A percentile compares a stretch with the other conserved stretches of the same genome.
Conservation (phyloP, 805 yeast genomes). For the Metschnikowia gelsemii region DNA sequence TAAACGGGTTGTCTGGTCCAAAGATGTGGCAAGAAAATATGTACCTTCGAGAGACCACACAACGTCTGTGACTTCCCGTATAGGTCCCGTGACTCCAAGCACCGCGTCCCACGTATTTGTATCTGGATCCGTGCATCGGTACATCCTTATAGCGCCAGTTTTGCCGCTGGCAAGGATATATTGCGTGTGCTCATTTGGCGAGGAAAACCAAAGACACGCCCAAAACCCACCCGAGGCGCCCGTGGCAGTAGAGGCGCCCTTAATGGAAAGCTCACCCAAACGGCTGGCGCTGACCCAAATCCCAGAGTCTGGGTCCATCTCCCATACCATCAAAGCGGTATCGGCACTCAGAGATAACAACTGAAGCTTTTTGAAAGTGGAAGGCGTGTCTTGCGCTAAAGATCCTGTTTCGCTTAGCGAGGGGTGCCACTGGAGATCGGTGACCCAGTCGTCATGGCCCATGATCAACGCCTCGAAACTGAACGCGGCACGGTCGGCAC, state of each 20-base stretch:
- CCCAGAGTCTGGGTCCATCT: constrained; percentile 80
- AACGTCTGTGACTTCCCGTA: constrained; percentile 70
- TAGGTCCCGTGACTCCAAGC: constrained; percentile 74
- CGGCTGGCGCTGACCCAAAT: constrained; percentile 83
- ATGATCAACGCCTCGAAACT: constrained; percentile 89
- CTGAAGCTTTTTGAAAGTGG: no score
- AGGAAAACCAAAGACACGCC: constrained; percentile 65
- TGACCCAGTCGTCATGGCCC: constrained; percentile 99
- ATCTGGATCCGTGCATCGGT: constrained; percentile 42
- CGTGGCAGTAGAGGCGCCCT: constrained; percentile 98
- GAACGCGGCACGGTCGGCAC: constrained; percentile 48
- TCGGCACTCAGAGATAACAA: constrained; percentile 89
- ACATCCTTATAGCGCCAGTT: constrained; percentile 89
- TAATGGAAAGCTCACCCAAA: constrained; percentile 88
- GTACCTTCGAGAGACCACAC: constrained; percentile 71
- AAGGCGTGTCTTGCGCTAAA: no score
- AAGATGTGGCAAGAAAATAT: constrained; percentile 71
- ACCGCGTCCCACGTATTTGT: constrained; percentile 39
- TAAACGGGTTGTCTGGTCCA: constrained; percentile 91
- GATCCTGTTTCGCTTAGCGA: constrained; percentile 6
- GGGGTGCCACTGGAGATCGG: constrained; percentile 81
- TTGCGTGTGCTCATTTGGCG: constrained; percentile 25
- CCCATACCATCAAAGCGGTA: constrained; percentile 91
- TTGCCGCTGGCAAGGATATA: constrained; percentile 79
- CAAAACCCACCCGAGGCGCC: constrained; percentile 80